A percentile compares a stretch with the other conserved stretches of the same genome.
These are phyloP conservation scores for Curvularia sp. DNA, from an alignment of 2,329 filamentous ascomycete genomes.

Conservation along the genomic window DNA sequence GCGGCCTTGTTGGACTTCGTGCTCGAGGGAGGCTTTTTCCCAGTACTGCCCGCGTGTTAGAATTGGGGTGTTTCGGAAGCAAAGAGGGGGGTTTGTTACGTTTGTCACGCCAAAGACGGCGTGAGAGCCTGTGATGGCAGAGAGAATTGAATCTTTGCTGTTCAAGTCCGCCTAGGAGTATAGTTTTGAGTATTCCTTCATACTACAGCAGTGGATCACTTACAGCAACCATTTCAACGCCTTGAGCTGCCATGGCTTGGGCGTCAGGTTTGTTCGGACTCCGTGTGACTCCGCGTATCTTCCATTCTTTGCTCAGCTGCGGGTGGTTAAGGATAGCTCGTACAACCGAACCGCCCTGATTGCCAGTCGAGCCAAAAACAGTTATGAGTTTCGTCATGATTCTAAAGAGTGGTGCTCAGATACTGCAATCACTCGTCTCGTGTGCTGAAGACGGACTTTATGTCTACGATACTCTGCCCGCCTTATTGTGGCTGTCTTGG, in stretches of 20 bases:
- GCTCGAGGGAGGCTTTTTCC: conserved; percentile 4
- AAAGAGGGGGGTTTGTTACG: conserved; percentile 21
- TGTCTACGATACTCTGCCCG: background rate
- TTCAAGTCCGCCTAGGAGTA: conserved; percentile 50
- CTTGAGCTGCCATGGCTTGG: conserved; percentile 22
- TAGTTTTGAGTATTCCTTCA: background rate
- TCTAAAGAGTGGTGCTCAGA: background rate
- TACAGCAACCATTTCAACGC: conserved; percentile 27
- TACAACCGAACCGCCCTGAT: conserved; percentile 60
- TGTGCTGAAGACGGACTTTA: background rate
- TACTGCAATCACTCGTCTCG: background rate
- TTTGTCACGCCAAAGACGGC: conserved; percentile 59
- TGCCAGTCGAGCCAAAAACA: conserved; percentile 62
- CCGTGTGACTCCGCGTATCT: conserved; percentile 60
- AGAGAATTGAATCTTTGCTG: conserved; percentile 48
- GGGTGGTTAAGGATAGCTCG: conserved; percentile 55
- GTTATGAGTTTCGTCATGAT: conserved; percentile 37
- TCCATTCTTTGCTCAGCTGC: conserved; percentile 55
- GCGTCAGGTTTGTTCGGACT: conserved; percentile 42
- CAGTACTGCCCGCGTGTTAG: conserved; percentile 10
- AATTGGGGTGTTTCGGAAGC: background rate
- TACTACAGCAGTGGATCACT: background rate
- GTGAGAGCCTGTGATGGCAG: conserved; percentile 55
- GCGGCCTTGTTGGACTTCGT: conserved; percentile 32
- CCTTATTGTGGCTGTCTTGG: conserved; percentile 1